A percentile compares a stretch with the other conserved stretches of the same genome.
These are phyloP conservation scores for Xylaria sp. DNA, from an alignment of 2,329 filamentous ascomycete genomes.

Conservation along the genomic window DNA sequence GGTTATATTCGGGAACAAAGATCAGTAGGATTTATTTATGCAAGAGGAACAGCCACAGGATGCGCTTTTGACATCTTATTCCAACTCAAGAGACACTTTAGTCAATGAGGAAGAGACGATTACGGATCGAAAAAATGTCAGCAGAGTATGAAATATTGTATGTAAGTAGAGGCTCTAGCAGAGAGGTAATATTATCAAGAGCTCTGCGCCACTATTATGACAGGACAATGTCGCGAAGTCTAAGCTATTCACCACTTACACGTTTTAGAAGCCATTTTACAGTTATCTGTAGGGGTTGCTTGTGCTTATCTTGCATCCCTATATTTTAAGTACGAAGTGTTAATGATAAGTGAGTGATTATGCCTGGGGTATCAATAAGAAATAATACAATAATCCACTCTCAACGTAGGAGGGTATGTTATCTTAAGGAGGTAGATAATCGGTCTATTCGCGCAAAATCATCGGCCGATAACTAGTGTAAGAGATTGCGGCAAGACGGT, in stretches of 20 bases:
- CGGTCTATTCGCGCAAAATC: conserved; percentile 15
- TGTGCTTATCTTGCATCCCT: conserved; percentile 2
- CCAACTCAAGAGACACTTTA: not conserved
- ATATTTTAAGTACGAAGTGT: conserved; percentile 6
- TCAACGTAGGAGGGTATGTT: not conserved
- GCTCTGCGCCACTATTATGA: conserved; percentile 1
- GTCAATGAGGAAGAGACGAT: not conserved
- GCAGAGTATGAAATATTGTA: not conserved
- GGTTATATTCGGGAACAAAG: not conserved
- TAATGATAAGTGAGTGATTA: not conserved
- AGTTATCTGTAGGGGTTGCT: not conserved
- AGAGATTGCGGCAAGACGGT: conserved; percentile 27
- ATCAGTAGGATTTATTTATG: not conserved
- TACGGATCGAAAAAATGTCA: not conserved
- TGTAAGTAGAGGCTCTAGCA: not conserved
- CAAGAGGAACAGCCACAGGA: not conserved
- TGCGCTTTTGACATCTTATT: not conserved
- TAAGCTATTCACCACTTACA: not conserved
- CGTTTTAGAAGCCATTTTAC: not conserved
- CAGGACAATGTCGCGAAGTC: not conserved
- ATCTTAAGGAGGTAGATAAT: conserved; percentile 14
- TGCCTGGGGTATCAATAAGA: conserved; percentile 16
- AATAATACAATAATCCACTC: conserved; percentile 14
- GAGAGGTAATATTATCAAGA: not conserved
- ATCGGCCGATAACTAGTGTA: conserved; percentile 9